Percentiles rank a stretch among this genome's conserved stretches.
These are phyloP conservation scores for Perkinsus chesapeaki DNA, from an alignment of 169 alveolate genomes.

Conservation along the genomic window DNA sequence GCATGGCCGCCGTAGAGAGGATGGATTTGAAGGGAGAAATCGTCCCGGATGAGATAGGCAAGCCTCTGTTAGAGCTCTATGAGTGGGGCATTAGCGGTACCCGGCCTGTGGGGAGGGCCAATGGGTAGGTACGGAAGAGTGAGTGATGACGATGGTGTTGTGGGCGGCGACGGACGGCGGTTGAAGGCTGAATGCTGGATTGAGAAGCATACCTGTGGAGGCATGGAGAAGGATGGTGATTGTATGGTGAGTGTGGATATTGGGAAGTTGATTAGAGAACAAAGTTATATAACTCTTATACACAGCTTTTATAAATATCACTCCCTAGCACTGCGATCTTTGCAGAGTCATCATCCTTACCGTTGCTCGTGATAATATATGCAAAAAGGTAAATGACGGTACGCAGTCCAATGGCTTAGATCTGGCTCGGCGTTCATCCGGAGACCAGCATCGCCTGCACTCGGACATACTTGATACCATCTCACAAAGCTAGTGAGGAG, in stretches of 20 bases:
- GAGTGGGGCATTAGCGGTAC: background rate
- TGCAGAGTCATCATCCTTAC: too few relatives aligned
- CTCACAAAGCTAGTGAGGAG: background rate
- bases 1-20: background rate
- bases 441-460: background rate
- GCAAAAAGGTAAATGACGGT: too few relatives aligned
- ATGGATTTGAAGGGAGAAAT: background rate
- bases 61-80: background rate
- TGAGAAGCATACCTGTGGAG: too few relatives aligned
- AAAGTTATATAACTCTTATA: too few relatives aligned
- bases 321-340: too few relatives aligned
- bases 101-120: background rate
- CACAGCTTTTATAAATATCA: too few relatives aligned
- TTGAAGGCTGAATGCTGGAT: background rate
- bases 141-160: background rate
- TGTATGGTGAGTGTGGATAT: background rate
- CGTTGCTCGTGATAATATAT: too few relatives aligned
- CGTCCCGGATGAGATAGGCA: background rate
- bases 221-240: background rate
- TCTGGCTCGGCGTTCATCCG: background rate
- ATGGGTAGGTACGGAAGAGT: background rate
- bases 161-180: background rate
- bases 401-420: too few relatives aligned
- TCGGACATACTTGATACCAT: background rate
- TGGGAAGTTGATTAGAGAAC: too few relatives aligned